Conservation (phyloP, 768 basidiomycete genomes). For the Zangia roseola region DNA sequence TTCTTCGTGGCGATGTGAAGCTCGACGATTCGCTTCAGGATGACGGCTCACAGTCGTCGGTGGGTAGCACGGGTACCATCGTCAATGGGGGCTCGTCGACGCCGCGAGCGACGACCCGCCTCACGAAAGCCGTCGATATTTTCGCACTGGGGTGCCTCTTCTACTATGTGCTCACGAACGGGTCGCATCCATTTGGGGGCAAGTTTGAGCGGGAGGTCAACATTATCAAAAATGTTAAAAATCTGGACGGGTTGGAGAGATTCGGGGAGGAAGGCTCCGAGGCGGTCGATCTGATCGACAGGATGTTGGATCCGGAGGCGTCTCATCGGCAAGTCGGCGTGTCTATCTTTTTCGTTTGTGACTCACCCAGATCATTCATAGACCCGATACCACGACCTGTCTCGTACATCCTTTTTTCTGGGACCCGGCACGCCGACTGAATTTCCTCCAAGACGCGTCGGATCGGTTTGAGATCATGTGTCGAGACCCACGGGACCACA, state of each 20-base stretch:
- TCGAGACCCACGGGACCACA: conserved; percentile 80
- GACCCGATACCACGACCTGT: conserved; percentile 87
- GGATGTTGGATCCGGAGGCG: conserved; percentile 80
- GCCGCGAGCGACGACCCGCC: conserved; percentile 47
- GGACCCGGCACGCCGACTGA: conserved; percentile 80
- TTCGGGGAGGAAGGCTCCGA: conserved; percentile 96
- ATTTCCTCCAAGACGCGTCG: conserved; percentile 96
- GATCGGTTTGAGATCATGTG: conserved; percentile 99
- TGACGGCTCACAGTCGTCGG: conserved; percentile 64
- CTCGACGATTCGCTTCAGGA: conserved; percentile 72
- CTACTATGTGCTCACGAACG: conserved; percentile 88
- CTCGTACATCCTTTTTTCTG: conserved; percentile 97
- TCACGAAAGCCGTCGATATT: conserved; percentile 96
- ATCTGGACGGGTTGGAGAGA: conserved; percentile 65
- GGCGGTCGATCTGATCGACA: conserved; percentile 73
- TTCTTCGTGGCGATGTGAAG: conserved; percentile 90
- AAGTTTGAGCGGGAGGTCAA: conserved; percentile 92
- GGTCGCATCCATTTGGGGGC: conserved; percentile 92
- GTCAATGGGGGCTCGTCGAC: conserved; percentile 23
- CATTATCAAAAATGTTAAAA: conserved; percentile 81
- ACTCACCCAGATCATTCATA: conserved; percentile 27
- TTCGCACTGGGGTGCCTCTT: conserved; percentile 96
- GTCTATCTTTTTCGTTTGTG: conserved; percentile 3
- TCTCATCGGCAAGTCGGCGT: conserved; percentile 60
- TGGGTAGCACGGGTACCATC: conserved; percentile 59